Conservation (phyloP, 1,139 yeast species). For the Pichia sp. region DNA sequence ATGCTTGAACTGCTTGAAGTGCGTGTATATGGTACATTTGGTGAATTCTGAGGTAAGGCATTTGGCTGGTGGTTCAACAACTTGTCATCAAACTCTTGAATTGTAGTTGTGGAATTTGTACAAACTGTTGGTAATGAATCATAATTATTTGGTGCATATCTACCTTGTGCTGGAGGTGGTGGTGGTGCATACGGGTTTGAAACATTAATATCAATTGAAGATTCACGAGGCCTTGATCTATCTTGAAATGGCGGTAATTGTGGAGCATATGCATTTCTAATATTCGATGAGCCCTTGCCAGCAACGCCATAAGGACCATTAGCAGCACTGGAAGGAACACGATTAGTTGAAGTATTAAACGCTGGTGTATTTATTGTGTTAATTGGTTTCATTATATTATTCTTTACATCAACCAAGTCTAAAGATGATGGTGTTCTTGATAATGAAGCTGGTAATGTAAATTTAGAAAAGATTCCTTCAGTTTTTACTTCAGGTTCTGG, state of each 20-base stretch:
- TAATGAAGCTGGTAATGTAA: slow-evolving; percentile 48
- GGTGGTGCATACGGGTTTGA: not conserved
- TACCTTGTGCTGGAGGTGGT: not conserved
- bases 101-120: slow-evolving; percentile 1
- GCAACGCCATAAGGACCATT: not conserved
- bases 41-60: not conserved
- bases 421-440: slow-evolving; percentile 48
- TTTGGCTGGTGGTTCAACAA: not conserved
- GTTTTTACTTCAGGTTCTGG: slow-evolving; percentile 25
- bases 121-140: slow-evolving; percentile 19
- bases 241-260: slow-evolving; percentile 3
- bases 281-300: not conserved
- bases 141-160: slow-evolving; percentile 3
- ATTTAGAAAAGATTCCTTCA: slow-evolving; percentile 66
- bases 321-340: not conserved
- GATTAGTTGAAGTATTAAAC: not conserved
- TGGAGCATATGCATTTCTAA: not conserved
- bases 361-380: not conserved
- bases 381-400: not conserved
- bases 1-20: not conserved
- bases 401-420: slow-evolving; percentile 30
- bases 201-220: not conserved
- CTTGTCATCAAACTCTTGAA: not conserved
- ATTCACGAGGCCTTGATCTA: not conserved
- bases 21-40: not conserved